Conservation (phyloP, 2,329 filamentous ascomycete species). For the Trichophaea hybrida region DNA sequence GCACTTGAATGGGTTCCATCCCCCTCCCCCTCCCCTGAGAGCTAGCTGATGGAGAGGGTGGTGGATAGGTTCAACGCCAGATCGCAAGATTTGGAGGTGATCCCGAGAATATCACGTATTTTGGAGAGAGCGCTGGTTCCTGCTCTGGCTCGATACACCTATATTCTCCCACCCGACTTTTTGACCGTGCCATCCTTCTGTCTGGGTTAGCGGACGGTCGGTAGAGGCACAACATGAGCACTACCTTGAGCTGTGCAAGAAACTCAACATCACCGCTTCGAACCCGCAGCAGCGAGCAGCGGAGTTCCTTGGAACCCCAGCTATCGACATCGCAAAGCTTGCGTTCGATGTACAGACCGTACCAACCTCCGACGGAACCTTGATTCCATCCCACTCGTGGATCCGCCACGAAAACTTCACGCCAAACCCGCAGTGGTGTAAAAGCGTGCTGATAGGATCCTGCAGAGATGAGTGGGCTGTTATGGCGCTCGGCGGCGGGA, state of each 20-base stretch:
- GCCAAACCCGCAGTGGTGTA: conserved; percentile 9
- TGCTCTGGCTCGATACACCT: conserved; percentile 6
- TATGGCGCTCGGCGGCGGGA: conserved; percentile 1
- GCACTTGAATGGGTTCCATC: not conserved
- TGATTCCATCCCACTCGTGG: conserved; percentile 6
- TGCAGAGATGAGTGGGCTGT: conserved; percentile 9
- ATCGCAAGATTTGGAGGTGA: conserved; percentile 12
- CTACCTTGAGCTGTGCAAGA: not conserved
- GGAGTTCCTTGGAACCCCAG: not conserved
- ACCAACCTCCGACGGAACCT: conserved; percentile 1
- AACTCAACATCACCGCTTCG: not conserved
- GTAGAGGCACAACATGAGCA: not conserved
- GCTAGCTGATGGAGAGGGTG: too few species aligned
- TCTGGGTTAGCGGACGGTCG: conserved; percentile 7
- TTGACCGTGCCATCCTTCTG: conserved; percentile 10
- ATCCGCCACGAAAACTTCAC: conserved; percentile 4
- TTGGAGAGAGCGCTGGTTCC: conserved; percentile 9
- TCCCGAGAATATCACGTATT: conserved; percentile 8
- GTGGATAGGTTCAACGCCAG: conserved; percentile 8
- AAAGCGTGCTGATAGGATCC: conserved; percentile 4
- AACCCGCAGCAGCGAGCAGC: not conserved
- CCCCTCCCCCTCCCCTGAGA: too few species aligned
- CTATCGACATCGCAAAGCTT: conserved; percentile 2
- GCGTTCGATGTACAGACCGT: conserved; percentile 8
- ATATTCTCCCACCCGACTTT: conserved; percentile 6